phyloP scores from a whole-genome alignment of 805 yeast species.

The Suhomyces emberorum region DNA sequence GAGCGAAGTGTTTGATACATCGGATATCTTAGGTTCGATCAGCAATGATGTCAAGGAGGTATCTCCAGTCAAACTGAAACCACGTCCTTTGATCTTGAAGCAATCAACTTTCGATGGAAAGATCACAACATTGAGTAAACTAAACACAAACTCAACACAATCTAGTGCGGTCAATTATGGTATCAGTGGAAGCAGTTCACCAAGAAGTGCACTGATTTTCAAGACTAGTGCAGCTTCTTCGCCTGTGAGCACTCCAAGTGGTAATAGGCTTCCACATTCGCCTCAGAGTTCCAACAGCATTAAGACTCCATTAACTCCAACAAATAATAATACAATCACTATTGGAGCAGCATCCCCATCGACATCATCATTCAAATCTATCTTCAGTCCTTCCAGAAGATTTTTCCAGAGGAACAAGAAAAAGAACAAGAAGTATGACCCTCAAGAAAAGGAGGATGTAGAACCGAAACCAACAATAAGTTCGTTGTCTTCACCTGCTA shows the following conservation, averaged over 20 bases:
- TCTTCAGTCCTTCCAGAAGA: conserved; percentile 39
- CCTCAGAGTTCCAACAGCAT: conserved; percentile 6
- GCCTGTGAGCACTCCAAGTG: neutral
- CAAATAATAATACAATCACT: conserved; percentile 25
- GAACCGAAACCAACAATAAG: conserved; percentile 27
- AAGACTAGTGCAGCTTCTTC: neutral
- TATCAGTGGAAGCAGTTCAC: neutral
- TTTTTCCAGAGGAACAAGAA: conserved; percentile 29
- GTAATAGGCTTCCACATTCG: neutral
- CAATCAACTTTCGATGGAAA: conserved; percentile 2
- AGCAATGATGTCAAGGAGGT: neutral
- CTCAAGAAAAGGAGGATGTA: neutral
- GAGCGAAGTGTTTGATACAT: conserved; percentile 16
- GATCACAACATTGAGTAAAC: neutral
- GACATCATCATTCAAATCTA: conserved; percentile 22
- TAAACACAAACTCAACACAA: neutral
- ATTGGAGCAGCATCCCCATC: conserved; percentile 41
- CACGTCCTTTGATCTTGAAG: neutral
- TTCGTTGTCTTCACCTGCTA: conserved; percentile 26
- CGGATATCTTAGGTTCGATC: conserved; percentile 11
- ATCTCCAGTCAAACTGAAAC: neutral
- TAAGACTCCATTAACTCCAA: conserved; percentile 21
- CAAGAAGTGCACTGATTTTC: neutral
- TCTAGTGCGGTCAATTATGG: neutral
- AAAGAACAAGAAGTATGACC: conserved; percentile 6